Base-by-base conservation (phyloP, 1,284 basidiomycete species). In the Butyriboletus appendiculatus region DNA sequence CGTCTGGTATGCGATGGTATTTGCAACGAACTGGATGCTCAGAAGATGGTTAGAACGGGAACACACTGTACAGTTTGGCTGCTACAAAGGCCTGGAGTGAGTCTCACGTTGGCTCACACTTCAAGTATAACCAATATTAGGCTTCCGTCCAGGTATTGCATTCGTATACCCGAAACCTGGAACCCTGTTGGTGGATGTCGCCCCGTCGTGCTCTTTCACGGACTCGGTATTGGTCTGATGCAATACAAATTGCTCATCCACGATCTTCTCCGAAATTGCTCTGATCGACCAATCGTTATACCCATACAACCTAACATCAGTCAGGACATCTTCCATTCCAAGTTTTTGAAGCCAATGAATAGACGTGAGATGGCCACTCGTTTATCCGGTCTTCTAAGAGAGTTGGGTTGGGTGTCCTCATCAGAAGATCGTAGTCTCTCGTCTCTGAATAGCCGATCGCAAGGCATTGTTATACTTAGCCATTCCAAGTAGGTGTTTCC, bases 191-290 rank as follows among this genome's bases (percentile, higher is more conserved):
- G 66, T 44, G 81, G 79, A 37, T 78, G 79, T 38, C 80, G 84
- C 48, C 94, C 94, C 0, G 74, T 96, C 38, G 79, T 96, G 11
- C 92, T 95, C 67, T 70, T 94, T 42, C 94, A 96, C 64, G 94
- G 94, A 2, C 81, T 97, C 1, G 94, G 94, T 12, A 78, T 95
- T 40, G 93, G 93, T 2, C 67, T 92, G 12, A 71, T 82, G 14
- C 86, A 92, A 67, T 91, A 91, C 65, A 72, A 79, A 47, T 58
- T 71, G 26, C 70, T 84, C 56, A 67, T 90, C 28, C 63, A 65
- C 5, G 69, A 81, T 53, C 73, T 90, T 33, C 67, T 84, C 55
- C 75, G 60, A 59, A 74, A 73, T 4, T 78, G 90, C 46, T 73
- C 81, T 5, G 81, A 90, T 58, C 84, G 88, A 30, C 94, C 94